Evolutionary conservation across 2,329 filamentous ascomycete species (phyloP).

Genomic region (Paraphoma chrysanthemicola): DNA sequence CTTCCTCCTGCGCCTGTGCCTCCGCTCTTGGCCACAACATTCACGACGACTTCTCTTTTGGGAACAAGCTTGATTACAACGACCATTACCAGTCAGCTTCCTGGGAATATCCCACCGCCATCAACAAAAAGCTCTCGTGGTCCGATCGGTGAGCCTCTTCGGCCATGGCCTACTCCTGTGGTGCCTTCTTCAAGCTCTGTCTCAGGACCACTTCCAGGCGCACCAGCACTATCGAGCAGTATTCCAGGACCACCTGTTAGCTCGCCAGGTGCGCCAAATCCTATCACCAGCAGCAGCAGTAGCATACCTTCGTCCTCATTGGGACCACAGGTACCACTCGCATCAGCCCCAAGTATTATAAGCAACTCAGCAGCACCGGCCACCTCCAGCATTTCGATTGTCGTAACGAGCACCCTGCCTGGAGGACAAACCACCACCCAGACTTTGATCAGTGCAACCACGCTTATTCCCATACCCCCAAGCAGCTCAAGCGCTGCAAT

Average conservation of each 20-base stretch:
- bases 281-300: background rate
- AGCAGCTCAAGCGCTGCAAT: background rate
- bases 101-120: background rate
- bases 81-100: background rate
- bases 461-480: background rate
- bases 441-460: background rate
- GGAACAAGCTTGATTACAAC: background rate
- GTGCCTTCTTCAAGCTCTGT: background rate
- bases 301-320: background rate
- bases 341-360: background rate
- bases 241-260: background rate
- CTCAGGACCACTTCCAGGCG: background rate
- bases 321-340: background rate
- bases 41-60: background rate
- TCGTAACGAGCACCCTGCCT: conserved; percentile 2
- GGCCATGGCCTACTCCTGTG: background rate
- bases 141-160: background rate
- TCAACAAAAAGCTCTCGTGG: background rate
- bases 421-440: conserved; percentile 1
- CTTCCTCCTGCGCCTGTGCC: background rate
- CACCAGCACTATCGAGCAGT: background rate
- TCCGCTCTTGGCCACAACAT: background rate
- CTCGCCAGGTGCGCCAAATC: background rate
- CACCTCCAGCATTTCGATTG: background rate
- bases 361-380: background rate